phyloP scores from a whole-genome alignment of 169 alveolate genomes.

The Eimeria maxima region DNA sequence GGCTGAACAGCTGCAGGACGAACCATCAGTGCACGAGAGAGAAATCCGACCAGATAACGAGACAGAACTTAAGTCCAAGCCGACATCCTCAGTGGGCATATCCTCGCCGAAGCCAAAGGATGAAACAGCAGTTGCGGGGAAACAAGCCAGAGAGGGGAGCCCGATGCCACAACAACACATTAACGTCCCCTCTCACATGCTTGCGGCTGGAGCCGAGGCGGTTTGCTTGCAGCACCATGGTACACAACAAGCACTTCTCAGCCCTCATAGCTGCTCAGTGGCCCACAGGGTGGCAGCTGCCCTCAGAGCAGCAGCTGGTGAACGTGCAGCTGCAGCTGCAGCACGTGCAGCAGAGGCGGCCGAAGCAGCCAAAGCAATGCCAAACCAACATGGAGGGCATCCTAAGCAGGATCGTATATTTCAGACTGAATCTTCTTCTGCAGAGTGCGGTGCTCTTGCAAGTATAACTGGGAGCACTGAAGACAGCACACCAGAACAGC shows the following conservation, averaged over 20 bases:
- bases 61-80: background rate
- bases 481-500: background rate
- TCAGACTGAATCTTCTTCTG: conserved; percentile 17
- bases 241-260: conserved; percentile 52
- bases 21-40: conserved; percentile 1
- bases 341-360: conserved; percentile 72
- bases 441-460: background rate
- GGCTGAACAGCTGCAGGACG: conserved; percentile 39
- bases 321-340: conserved; percentile 79
- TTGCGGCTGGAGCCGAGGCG: conserved; percentile 38
- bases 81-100: background rate
- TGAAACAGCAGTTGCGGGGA: background rate
- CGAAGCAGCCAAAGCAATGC: conserved; percentile 54
- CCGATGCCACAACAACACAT: conserved; percentile 49
- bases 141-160: background rate
- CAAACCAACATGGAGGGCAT: background rate
- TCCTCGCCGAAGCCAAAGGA: background rate
- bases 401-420: background rate
- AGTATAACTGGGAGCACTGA: background rate
- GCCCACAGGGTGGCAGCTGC: conserved; percentile 77
- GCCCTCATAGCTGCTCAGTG: conserved; percentile 77
- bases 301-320: conserved; percentile 75
- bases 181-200: conserved; percentile 73
- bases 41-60: conserved; percentile 1
- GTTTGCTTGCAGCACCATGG: conserved; percentile 54